A percentile compares a stretch with the other conserved stretches of the same genome.
phyloP scores from a whole-genome alignment of 2,329 filamentous ascomycete genomes.

The Botryosphaeria agaves region DNA sequence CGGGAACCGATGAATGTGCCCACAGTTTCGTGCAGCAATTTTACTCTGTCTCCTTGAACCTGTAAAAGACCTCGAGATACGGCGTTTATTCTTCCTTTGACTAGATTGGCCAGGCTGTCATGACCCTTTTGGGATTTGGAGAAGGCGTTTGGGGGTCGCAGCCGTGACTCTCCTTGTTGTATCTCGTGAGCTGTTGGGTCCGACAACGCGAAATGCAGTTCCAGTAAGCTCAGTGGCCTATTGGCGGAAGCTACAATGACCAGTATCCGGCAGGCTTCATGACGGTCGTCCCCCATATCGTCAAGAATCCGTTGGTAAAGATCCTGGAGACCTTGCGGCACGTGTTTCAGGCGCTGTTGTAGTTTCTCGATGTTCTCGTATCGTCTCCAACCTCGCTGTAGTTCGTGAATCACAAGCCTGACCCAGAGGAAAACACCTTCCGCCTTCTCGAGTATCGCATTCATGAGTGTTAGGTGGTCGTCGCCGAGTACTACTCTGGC shows the following conservation, averaged over 20 bases:
- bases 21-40: no score
- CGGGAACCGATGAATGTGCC: no score
- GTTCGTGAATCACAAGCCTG: not conserved
- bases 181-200: no score
- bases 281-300: not conserved
- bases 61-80: no score
- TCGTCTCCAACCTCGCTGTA: not conserved
- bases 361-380: not conserved
- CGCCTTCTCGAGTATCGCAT: not conserved
- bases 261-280: not conserved
- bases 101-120: no score
- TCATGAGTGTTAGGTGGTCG: no score
- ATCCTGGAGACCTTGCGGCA: not conserved
- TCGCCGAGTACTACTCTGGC: no score
- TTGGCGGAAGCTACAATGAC: not conserved
- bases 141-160: no score
- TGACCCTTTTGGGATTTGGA: no score
- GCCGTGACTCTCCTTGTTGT: no score
- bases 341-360: not conserved
- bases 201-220: not conserved
- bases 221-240: not conserved
- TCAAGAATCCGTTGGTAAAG: not conserved
- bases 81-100: no score
- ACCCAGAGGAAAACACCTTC: not conserved
- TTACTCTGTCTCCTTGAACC: no score